phyloP scores from a whole-genome alignment of 2,329 filamentous ascomycete species.

The Ilyonectria mors-panacis region DNA sequence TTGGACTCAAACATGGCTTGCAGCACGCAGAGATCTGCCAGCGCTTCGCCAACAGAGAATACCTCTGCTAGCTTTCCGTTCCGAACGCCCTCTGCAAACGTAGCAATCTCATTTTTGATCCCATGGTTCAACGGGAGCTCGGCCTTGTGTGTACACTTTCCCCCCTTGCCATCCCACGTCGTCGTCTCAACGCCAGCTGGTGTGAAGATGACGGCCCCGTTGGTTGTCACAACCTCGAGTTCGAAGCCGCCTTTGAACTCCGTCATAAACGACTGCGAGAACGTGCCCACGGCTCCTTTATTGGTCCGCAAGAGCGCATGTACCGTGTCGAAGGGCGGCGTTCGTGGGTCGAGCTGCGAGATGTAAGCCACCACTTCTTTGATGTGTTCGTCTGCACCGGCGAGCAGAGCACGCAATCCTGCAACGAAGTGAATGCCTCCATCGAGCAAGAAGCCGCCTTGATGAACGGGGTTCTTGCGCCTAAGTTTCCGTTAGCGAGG shows the following conservation, averaged over 20 bases:
- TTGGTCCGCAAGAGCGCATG: not conserved
- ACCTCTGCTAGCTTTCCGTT: not conserved
- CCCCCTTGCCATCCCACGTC: not conserved
- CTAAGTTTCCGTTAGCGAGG: not conserved
- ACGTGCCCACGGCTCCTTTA: not conserved
- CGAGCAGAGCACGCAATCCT: not conserved
- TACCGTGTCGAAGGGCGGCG: not conserved
- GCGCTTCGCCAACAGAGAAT: not conserved
- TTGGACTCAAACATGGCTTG: not conserved
- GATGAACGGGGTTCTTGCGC: not conserved
- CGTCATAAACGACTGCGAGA: not conserved
- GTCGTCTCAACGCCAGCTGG: not conserved
- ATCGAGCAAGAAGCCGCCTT: not conserved
- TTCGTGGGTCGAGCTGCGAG: not conserved
- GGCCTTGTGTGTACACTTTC: not conserved
- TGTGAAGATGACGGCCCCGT: not conserved
- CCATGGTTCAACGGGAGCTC: not conserved
- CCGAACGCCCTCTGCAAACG: not conserved
- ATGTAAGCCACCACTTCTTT: not conserved
- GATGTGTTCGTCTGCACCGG: not conserved
- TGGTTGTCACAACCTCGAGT: not conserved
- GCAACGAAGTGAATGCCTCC: not conserved
- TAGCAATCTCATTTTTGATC: not conserved
- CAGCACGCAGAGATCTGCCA: not conserved
- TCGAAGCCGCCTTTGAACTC: not conserved